Base-by-base conservation (phyloP, 768 basidiomycete species). In the Candolleomyces aberdarensis region DNA sequence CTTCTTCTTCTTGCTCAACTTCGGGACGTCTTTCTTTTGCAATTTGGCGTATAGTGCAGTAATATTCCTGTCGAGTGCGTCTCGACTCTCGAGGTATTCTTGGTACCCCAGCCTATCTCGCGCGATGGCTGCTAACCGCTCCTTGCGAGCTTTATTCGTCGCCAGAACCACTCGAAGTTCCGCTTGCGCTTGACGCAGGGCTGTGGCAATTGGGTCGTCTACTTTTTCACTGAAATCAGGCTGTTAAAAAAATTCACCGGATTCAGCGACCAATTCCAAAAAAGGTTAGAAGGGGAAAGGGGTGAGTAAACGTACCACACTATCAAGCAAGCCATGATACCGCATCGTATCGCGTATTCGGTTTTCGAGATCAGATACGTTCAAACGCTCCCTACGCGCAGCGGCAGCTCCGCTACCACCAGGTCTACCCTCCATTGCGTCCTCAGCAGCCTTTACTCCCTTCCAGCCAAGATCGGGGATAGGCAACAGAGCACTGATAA, bases 191-290 rank as follows among this genome's bases (percentile, higher is more conserved):
- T 92, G 88, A 3, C 96, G 89, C 0, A 99, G 83, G 1, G 93
- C 90, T 1, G 91, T 87, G 8, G 95, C 89, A 53, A 99, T 92
- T 36, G 96, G 95, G 72, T 99, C 97, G 70, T 98, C 96, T 41
- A 95, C 89, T 62, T 89, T 86, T 49, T 86, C 81, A 22, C 84
- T 77, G 67, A 84, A 92, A 70, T 92, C 86, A 51, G 89, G 88
- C 89, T 91, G 63, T 26, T 65, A 48, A 56, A 48, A n/a, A 58
- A 53, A 52, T 39, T 10, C 8, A 19, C 31, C n/a, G 58, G 43
- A 29, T 41, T 26, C 31, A 31, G 6, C 59, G 29, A 49, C 56
- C 14, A 61, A 47, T 26, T 26, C 13, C 40, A 19, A 50, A 44
- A 22, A 48, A 8, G 36, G 36, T 36, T 36, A 36, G 36, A 2